phyloP scores from a whole-genome alignment of 75 land plant species.

The Picea glauca region DNA sequence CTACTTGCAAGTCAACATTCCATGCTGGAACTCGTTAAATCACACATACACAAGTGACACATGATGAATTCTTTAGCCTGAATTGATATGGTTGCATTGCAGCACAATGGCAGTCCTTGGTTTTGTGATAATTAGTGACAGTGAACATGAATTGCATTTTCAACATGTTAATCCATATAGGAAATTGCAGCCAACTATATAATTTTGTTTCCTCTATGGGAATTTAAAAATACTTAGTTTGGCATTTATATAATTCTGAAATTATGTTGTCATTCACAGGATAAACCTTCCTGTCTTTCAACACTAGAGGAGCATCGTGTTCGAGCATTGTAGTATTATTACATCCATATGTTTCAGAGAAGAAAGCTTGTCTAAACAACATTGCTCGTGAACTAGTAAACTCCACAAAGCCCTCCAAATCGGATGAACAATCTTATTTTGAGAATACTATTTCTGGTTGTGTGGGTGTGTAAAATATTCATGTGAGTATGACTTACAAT shows the following conservation, averaged over 20 bases:
- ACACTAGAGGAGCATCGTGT: neutral
- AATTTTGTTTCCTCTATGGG: neutral
- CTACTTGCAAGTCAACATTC: too few species aligned
- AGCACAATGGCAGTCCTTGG: too few species aligned
- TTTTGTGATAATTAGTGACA: too few species aligned
- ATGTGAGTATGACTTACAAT: neutral
- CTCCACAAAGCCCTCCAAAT: neutral
- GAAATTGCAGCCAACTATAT: neutral
- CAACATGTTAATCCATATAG: neutral
- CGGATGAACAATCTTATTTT: neutral
- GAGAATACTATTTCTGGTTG: neutral
- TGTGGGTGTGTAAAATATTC: neutral
- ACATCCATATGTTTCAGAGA: neutral
- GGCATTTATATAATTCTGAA: neutral
- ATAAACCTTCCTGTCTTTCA: neutral
- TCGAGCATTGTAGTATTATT: neutral
- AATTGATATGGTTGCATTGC: too few species aligned
- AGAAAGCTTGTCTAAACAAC: neutral
- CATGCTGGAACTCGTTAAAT: too few species aligned
- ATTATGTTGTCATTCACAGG: constrained; percentile 1
- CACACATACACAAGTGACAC: too few species aligned
- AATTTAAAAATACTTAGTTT: neutral
- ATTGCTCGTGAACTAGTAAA: neutral
- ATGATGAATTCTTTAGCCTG: too few species aligned
- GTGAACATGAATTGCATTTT: too few species aligned